phyloP scores from a whole-genome alignment of 2,329 filamentous ascomycete species.

The Phoma sp. region DNA sequence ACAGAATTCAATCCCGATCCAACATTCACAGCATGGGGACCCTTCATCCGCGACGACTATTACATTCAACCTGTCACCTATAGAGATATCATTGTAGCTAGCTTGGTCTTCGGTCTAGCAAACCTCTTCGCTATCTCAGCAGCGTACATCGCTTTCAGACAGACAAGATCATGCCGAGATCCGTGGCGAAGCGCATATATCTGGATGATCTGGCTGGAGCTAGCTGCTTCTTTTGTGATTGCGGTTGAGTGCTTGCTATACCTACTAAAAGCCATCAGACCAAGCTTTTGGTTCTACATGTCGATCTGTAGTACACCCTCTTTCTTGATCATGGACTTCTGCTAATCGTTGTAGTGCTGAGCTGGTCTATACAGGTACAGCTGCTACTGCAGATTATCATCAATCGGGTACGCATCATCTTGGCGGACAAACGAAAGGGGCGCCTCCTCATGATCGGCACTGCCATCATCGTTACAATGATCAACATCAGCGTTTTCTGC shows the following conservation, averaged over 20 bases:
- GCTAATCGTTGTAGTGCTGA: slow-evolving; percentile 24
- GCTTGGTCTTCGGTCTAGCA: slow-evolving; percentile 27
- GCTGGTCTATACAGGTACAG: slow-evolving; percentile 39
- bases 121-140: slow-evolving; percentile 29
- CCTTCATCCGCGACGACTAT: slow-evolving; percentile 33
- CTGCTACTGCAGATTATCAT: slow-evolving; percentile 41
- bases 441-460: slow-evolving; percentile 22
- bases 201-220: slow-evolving; percentile 57
- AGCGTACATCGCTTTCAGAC: slow-evolving; percentile 39
- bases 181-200: slow-evolving; percentile 49
- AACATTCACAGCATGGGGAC: slow-evolving; percentile 32
- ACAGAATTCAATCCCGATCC: slow-evolving; percentile 23
- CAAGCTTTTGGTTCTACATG: slow-evolving; percentile 44
- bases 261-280: slow-evolving; percentile 36
- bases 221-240: slow-evolving; percentile 52
- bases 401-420: slow-evolving; percentile 37
- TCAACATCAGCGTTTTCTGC: slow-evolving; percentile 41
- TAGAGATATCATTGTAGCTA: slow-evolving; percentile 27
- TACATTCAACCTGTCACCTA: slow-evolving; percentile 24
- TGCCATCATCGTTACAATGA: slow-evolving; percentile 23
- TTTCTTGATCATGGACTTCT: too few species aligned
- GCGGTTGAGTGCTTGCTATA: slow-evolving; percentile 47
- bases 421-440: slow-evolving; percentile 25
- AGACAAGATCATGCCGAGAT: slow-evolving; percentile 29
- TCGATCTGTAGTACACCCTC: slow-evolving; percentile 27